Evolutionary conservation across 208 protist genomes (phyloP), one percentile per base, ranked within the genome.

Genomic region (Herpetomonas tarakana): DNA sequence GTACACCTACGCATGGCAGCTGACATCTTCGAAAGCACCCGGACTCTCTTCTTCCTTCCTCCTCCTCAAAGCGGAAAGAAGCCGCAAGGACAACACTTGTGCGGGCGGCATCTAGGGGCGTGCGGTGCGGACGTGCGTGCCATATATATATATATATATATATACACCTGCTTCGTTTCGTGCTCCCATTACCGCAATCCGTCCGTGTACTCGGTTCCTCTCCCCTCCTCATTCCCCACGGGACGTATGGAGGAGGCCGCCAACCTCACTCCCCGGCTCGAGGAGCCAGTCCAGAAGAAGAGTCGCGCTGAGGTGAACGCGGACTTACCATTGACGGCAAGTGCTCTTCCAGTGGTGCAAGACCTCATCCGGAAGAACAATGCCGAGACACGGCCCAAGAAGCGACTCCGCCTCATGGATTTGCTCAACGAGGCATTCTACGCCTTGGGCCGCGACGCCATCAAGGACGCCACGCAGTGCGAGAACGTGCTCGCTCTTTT

Each of bases 391-490:
- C 77, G 73, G 21, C 71, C 68, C 18, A 86, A 78, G 52, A 54
- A 62, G 28, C 73, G 86, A 9, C 57, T 86, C 9, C 65, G 67
- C 18, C 44, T 57, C 6, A 61, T 52, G 45, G 84, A 94, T 7
- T 92, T 94, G 44, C 65, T 91, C 7, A 91, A 86, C 62, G 52
- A 88, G 19, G 68, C 81, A 14, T 83, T 92, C 25, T 62, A 69
- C n/a, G 50, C 52, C 19, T 30, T 94, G 0, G 77, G 73, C 22
- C 24, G 55, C 2, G 63, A 45, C 6, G 85, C 73, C 4, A 46
- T 62, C 27, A 46, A 53, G 22, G 74, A 76, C 11, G 19, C n/a
- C 0, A 18, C 45, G 2, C 26, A 46, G 31, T 55, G 66, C 0
- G 25, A 18, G 1, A 52, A 81, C 12, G 41, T 72, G 2, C 52